Evolutionary conservation across 1,139 yeast species (phyloP).

Genomic region (Pichia kudriavzevii): DNA sequence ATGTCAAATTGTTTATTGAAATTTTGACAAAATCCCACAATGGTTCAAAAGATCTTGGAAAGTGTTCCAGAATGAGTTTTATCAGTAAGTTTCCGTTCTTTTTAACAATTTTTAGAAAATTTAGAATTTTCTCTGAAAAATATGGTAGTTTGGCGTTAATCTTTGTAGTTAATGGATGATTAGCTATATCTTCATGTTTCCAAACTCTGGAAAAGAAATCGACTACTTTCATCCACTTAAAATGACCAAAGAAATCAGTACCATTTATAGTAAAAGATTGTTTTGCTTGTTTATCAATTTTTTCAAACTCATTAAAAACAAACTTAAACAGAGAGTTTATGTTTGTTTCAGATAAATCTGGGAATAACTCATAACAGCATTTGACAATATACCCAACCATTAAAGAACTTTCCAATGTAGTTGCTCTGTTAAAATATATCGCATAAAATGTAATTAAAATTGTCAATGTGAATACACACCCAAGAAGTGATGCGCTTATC

Average conservation of each 20-base stretch:
- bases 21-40: slow-evolving; percentile 62
- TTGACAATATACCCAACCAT: slow-evolving; percentile 87
- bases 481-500: slow-evolving; percentile 73
- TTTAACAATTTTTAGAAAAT: slow-evolving; percentile 15
- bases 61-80: slow-evolving; percentile 30
- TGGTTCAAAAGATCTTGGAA: slow-evolving; percentile 54
- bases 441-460: slow-evolving; percentile 75
- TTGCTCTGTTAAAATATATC: slow-evolving; percentile 73
- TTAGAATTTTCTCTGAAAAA: slow-evolving; percentile 11
- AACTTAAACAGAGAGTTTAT: slow-evolving; percentile 27
- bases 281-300: slow-evolving; percentile 27
- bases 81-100: slow-evolving; percentile 19
- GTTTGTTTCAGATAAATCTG: slow-evolving; percentile 58
- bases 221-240: slow-evolving; percentile 9
- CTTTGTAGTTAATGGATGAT: neutral
- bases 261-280: slow-evolving; percentile 11
- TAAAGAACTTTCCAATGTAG: slow-evolving; percentile 81
- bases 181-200: slow-evolving; percentile 5
- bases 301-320: slow-evolving; percentile 35
- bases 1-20: slow-evolving; percentile 68
- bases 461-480: slow-evolving; percentile 74
- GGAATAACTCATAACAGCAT: slow-evolving; percentile 85
- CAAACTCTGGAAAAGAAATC: slow-evolving; percentile 2
- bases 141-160: slow-evolving; percentile 11
- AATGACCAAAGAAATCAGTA: slow-evolving; percentile 9